Evolutionary conservation across 2,329 filamentous ascomycete genomes (phyloP), one percentile per base, ranked within the genome.

Genomic region (Canariomyces notabilis): DNA sequence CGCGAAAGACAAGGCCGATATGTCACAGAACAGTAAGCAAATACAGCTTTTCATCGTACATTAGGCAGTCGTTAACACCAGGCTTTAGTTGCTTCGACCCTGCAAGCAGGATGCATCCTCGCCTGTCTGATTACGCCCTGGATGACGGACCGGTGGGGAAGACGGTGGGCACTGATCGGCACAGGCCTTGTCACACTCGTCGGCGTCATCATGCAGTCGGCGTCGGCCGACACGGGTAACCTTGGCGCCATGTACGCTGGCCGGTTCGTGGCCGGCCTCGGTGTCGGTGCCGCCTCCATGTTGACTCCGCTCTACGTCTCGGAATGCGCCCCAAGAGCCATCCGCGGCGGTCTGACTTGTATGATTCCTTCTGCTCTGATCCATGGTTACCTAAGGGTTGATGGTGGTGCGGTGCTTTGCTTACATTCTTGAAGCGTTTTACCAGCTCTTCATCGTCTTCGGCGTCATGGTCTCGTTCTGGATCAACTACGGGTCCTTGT

Each of bases 211-310:
- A 71, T 84, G 61, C 81, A 84, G 59, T 71, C 77, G 20, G 71
- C 72, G 23, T 74, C 77, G n/a, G 70, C 66, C 34, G 26, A 29
- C 14, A 29, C 26, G 3, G 80, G 80, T 14, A 69, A 76, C 50
- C 64, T 84, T 22, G 71, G 71, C 34, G 68, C 69, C 49, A 76
- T 84, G 67, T 84, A 83, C 56, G 70, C 79, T 54, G 80, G 80
- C 48, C 73, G 80, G 61, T 77, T 68, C 46, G 55, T 64, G 66
- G 76, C 69, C 67, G 67, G 67, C 48, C 57, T 70, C 9, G 67
- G 67, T 21, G 66, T 70, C 38, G 67, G 67, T 40, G 58, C 53
- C 20, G 61, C 67, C 9, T 65, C 62, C 48, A 64, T 65, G 42
- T 59, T 70, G 38, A 69, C 67, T 45, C 67, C 67, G 2, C 64